phyloP scores from a whole-genome alignment of 345 rosid genomes.

The Pistacia integerrima region DNA sequence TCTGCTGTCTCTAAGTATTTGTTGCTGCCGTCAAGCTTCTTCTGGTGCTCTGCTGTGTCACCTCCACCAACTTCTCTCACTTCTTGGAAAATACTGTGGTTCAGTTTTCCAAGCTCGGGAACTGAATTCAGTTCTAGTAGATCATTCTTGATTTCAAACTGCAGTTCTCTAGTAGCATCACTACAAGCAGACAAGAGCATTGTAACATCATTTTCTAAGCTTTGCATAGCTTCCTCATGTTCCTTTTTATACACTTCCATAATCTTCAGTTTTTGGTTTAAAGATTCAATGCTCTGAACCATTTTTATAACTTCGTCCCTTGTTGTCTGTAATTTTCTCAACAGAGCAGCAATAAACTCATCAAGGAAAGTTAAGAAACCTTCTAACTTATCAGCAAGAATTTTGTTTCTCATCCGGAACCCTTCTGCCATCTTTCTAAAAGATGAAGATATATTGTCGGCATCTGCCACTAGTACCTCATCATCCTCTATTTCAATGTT shows the following conservation, averaged over 20 bases:
- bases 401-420: constrained; percentile 49
- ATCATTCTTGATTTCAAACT: constrained; percentile 49
- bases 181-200: constrained; percentile 60
- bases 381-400: constrained; percentile 48
- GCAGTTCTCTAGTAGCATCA: constrained; percentile 57
- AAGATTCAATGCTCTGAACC: constrained; percentile 47
- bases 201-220: constrained; percentile 47
- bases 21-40: constrained; percentile 34
- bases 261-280: constrained; percentile 49
- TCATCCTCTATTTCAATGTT: constrained; percentile 39
- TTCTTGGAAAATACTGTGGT: constrained; percentile 26
- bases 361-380: constrained; percentile 52
- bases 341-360: constrained; percentile 43
- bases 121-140: constrained; percentile 42
- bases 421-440: constrained; percentile 55
- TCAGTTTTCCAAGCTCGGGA: constrained; percentile 49
- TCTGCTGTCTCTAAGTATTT: constrained; percentile 41
- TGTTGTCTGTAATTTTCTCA: constrained; percentile 49
- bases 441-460: constrained; percentile 45
- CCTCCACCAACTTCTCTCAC: constrained; percentile 34
- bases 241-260: constrained; percentile 50
- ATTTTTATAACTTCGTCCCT: constrained; percentile 39
- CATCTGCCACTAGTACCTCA: constrained; percentile 35
- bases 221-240: constrained; percentile 46
- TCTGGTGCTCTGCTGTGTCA: constrained; percentile 33